A percentile compares a stretch with the other conserved stretches of the same genome.
phyloP scores from a whole-genome alignment of 177 flowering plant genomes.

The Vitis hybrid region DNA sequence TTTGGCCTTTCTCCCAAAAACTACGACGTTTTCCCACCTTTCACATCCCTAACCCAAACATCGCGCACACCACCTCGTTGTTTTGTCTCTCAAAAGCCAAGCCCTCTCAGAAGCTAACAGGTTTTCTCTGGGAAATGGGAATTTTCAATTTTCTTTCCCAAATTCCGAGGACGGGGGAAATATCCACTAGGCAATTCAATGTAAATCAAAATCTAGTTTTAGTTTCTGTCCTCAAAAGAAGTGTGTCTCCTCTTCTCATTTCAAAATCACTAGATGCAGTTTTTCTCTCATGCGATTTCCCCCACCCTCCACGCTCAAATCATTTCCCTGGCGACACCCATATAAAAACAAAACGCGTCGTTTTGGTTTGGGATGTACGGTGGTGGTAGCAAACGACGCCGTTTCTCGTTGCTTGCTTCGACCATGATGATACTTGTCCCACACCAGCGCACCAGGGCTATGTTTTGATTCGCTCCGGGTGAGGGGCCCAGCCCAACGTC shows the following conservation, averaged over 20 bases:
- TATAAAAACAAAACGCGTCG: too few relatives aligned
- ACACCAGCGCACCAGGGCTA: slow-evolving; percentile 1
- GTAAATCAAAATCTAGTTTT: not conserved
- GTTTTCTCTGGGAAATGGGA: not conserved
- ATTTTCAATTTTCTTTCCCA: slow-evolving; percentile 9
- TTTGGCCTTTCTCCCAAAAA: not conserved
- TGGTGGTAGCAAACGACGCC: too few relatives aligned
- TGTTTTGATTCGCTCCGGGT: not conserved
- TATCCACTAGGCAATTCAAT: too few relatives aligned
- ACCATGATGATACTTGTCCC: not conserved
- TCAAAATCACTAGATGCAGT: not conserved
- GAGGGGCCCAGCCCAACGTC: not conserved
- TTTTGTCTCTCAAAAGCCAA: slow-evolving; percentile 42
- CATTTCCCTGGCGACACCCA: too few relatives aligned
- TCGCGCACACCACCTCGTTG: slow-evolving; percentile 28
- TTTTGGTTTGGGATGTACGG: too few relatives aligned
- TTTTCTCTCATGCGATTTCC: not conserved
- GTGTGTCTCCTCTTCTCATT: not conserved
- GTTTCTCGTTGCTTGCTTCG: too few relatives aligned
- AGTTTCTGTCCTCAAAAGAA: not conserved
- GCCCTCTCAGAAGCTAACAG: slow-evolving; percentile 19
- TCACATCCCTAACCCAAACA: not conserved
- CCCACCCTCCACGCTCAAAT: not conserved
- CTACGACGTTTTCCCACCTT: not conserved
- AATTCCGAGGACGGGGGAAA: slow-evolving; percentile 18